Evolutionary conservation across 495 filamentous ascomycete species (phyloP).

Genomic region (Neurospora sp.): DNA sequence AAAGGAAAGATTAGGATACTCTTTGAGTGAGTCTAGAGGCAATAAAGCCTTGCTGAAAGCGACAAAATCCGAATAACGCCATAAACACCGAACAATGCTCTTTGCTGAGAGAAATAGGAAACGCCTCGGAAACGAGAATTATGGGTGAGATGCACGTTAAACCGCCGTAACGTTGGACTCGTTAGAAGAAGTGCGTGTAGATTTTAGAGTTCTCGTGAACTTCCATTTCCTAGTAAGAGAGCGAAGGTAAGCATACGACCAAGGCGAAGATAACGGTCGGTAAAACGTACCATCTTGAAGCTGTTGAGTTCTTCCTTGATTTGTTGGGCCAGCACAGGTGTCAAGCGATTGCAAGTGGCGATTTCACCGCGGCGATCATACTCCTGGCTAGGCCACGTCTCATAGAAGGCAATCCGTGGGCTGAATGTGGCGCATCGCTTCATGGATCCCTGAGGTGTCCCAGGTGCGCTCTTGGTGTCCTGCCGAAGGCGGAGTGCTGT

Average conservation of each 20-base stretch:
- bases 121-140: constrained; percentile 29
- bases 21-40: constrained; percentile 23
- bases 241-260: constrained; percentile 16
- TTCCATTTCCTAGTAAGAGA: constrained; percentile 82
- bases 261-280: background rate
- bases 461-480: constrained; percentile 65
- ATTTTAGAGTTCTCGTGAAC: constrained; percentile 97
- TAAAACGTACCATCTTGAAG: constrained; percentile 86
- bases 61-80: constrained; percentile 30
- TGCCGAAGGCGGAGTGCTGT: constrained; percentile 56
- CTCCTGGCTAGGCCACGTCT: constrained; percentile 90
- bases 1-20: background rate
- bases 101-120: constrained; percentile 7
- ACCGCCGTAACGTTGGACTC: constrained; percentile 19
- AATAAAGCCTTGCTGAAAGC: constrained; percentile 8
- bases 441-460: constrained; percentile 55
- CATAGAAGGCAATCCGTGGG: constrained; percentile 86
- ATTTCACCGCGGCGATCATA: constrained; percentile 95
- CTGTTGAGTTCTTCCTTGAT: constrained; percentile 99
- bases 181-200: constrained; percentile 98
- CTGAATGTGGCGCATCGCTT: constrained; percentile 81
- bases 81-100: constrained; percentile 43
- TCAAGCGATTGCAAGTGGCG: constrained; percentile 95
- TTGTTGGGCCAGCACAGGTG: constrained; percentile 93
- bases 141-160: constrained; percentile 29